A percentile compares a stretch with the other conserved stretches of the same genome.
Conservation (phyloP, 345 rosid species). For the Arabidopsis suecica region DNA sequence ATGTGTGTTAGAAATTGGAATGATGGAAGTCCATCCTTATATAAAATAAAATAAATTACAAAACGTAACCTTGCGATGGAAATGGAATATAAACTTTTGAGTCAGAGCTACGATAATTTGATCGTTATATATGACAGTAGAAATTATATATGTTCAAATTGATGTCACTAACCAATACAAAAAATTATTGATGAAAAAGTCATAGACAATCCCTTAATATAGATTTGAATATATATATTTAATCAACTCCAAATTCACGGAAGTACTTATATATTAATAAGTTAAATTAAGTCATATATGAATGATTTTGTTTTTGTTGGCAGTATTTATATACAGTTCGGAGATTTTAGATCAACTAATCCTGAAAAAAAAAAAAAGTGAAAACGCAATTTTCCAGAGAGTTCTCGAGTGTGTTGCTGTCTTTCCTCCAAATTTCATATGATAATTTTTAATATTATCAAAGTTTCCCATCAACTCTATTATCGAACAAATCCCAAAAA, state of each 20-base stretch:
- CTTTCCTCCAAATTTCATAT: conserved; percentile 21
- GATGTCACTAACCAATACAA: too few relatives aligned
- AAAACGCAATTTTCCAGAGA: conserved; percentile 29
- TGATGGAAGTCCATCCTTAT: neutral
- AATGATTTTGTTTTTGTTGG: neutral
- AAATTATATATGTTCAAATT: neutral
- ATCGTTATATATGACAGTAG: neutral
- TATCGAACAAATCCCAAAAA: conserved; percentile 31
- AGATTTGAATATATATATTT: neutral
- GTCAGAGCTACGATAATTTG: neutral
- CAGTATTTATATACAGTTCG: conserved; percentile 12
- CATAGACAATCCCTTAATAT: neutral
- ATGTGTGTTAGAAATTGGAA: neutral
- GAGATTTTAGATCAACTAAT: conserved; percentile 33
- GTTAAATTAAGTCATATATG: neutral
- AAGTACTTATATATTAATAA: neutral
- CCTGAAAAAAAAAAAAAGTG: neutral
- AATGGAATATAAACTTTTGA: neutral
- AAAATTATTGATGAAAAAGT: too few relatives aligned
- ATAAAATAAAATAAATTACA: neutral
- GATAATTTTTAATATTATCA: conserved; percentile 36
- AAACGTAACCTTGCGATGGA: neutral
- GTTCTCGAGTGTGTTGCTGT: conserved; percentile 35
- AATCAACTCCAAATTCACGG: neutral
- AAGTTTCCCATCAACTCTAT: conserved; percentile 35